Evolutionary conservation across 306 rosid genomes (phyloP), one percentile per base, ranked within the genome.

Genomic region (Prunus armeniaca): DNA sequence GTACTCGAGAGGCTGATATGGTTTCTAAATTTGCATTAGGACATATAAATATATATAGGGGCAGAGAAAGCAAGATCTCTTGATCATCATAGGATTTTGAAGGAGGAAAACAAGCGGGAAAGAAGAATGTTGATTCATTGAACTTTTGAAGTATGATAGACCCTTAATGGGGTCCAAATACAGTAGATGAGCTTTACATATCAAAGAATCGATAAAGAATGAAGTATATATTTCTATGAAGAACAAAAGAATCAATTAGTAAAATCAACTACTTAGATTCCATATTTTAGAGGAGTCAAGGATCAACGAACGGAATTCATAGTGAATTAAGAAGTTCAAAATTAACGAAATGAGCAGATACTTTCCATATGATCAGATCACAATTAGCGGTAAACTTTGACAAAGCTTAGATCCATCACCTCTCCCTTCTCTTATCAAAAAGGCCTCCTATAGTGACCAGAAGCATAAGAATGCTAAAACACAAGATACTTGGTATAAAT

Each of bases 111-210:
- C 72, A 80, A 79, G 76, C 62, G 51, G 77, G 77, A 74, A 83
- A 63, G 78, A 79, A 63, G 80, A 84, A 65, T 76, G 45, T 65
- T 52, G 77, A 76, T 77, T 67, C 67, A 78, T 83, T 58, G 55
- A 43, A 63, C 58, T 73, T 62, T 70, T 79, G 74, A 56, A 76
- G 80, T 79, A 41, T 67, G 69, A 65, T 28, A 77, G 72, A 74
- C 88, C 82, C 85, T 78, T 70, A 66, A 11, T 46, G 71, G 85
- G 81, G 82, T 74, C 82, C 80, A 74, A 81, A 79, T 77, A 76
- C 49, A 69, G 84, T 57, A 46, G 72, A 76, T 85, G 72, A 82
- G 78, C 80, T 91, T 91, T 89, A 91, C 93, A 89, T 89, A 74
- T 66, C 63, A 62, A 71, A 74, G 70, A 72, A 84, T 32, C 82